A percentile compares a stretch with the other conserved stretches of the same genome.
phyloP scores from a whole-genome alignment of 192 early-diverging fungal species.

The Coemansia sp. region DNA sequence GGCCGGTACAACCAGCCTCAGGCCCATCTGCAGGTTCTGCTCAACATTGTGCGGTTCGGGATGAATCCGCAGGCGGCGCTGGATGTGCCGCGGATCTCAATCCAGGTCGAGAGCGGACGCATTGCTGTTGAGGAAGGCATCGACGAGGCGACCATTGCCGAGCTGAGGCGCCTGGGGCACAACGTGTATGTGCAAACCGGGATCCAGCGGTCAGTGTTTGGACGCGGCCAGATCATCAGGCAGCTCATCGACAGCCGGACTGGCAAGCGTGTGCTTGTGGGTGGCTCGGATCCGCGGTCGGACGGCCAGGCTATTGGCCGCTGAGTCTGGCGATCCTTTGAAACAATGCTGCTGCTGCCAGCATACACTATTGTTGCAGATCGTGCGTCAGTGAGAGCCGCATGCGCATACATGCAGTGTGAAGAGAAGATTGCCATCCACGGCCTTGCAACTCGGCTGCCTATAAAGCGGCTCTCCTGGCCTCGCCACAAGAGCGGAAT shows the following conservation, averaged over 20 bases:
- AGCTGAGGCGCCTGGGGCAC: constrained; percentile 63
- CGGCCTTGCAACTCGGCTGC: not conserved
- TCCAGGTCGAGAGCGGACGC: constrained; percentile 31
- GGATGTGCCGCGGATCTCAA: constrained; percentile 68
- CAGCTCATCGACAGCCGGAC: constrained; percentile 29
- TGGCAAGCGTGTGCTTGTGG: constrained; percentile 52
- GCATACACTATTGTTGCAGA: too few relatives aligned
- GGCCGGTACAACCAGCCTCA: constrained; percentile 82
- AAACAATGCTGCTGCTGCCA: too few relatives aligned
- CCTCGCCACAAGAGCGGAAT: too few relatives aligned
- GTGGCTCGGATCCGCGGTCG: constrained; percentile 60
- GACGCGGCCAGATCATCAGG: constrained; percentile 73
- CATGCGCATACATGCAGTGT: not conserved
- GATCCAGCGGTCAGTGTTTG: constrained; percentile 60
- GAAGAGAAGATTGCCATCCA: not conserved
- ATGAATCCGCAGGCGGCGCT: constrained; percentile 65
- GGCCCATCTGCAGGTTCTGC: constrained; percentile 77
- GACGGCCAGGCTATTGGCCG: constrained; percentile 61
- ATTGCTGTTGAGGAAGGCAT: constrained; percentile 70
- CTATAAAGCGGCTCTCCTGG: too few relatives aligned
- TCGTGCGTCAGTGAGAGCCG: constrained; percentile 6
- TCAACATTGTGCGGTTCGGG: constrained; percentile 62
- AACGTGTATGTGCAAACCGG: constrained; percentile 49
- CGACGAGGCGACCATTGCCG: constrained; percentile 28
- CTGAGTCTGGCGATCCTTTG: constrained; percentile 11